phyloP scores from a whole-genome alignment of 2,329 filamentous ascomycete genomes.

The Beauveria varroae region DNA sequence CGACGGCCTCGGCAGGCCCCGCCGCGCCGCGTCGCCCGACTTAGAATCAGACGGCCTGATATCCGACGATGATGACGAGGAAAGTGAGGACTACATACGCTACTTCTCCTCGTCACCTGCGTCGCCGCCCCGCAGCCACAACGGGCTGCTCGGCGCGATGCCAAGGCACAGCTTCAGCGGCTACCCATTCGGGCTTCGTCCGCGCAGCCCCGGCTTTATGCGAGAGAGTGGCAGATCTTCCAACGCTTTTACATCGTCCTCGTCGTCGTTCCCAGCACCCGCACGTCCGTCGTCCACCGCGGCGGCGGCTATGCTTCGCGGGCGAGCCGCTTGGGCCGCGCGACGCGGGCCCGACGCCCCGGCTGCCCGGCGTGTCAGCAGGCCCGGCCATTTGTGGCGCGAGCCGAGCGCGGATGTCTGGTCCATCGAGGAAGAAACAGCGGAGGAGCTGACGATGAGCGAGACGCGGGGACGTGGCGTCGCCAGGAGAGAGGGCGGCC shows the following conservation, averaged over 20 bases:
- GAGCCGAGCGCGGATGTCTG: slow-evolving; percentile 53
- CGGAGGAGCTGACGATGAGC: slow-evolving; percentile 42
- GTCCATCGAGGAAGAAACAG: slow-evolving; percentile 52
- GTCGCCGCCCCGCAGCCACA: slow-evolving; percentile 23
- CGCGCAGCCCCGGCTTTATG: slow-evolving; percentile 25
- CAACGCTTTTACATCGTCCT: slow-evolving; percentile 13
- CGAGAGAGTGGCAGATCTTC: too few relatives aligned
- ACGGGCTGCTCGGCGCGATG: background rate
- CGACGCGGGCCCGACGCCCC: slow-evolving; percentile 1
- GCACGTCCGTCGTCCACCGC: slow-evolving; percentile 22
- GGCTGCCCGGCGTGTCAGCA: slow-evolving; percentile 19
- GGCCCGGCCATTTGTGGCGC: slow-evolving; percentile 41
- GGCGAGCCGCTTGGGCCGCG: slow-evolving; percentile 14
- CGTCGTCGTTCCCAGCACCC: slow-evolving; percentile 23
- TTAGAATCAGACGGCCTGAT: slow-evolving; percentile 35
- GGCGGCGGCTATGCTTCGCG: slow-evolving; percentile 23
- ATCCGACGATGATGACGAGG: slow-evolving; percentile 39
- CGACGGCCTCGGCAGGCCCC: slow-evolving; percentile 38
- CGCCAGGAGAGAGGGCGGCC: slow-evolving; percentile 21
- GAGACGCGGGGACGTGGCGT: slow-evolving; percentile 29
- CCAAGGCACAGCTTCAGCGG: slow-evolving; percentile 29
- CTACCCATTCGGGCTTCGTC: slow-evolving; percentile 23
- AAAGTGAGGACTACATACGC: slow-evolving; percentile 44
- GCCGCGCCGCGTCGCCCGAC: slow-evolving; percentile 27
- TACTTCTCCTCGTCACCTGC: slow-evolving; percentile 32